These are phyloP conservation scores for Hirschfeldia incana DNA, from an alignment of 345 rosid genomes.

Conservation along the genomic window DNA sequence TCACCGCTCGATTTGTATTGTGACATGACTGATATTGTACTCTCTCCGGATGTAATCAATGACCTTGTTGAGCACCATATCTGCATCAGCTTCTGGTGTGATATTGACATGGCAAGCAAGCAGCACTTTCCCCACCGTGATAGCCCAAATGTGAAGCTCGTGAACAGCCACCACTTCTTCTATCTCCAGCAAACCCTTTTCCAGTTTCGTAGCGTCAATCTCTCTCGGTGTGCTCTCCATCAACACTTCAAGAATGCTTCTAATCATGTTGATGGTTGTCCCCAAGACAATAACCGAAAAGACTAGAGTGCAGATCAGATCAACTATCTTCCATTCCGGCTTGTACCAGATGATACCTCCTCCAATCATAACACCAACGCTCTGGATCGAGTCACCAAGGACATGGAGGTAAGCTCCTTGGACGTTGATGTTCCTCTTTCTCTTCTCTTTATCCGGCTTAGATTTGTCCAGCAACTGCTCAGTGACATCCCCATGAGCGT, in stretches of 20 bases:
- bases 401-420: slow-evolving; percentile 87
- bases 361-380: slow-evolving; percentile 82
- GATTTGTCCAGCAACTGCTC: slow-evolving; percentile 48
- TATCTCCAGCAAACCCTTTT: slow-evolving; percentile 61
- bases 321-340: slow-evolving; percentile 67
- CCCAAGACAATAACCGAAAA: slow-evolving; percentile 75
- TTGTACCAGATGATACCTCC: slow-evolving; percentile 77
- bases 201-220: slow-evolving; percentile 71
- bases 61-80: slow-evolving; percentile 68
- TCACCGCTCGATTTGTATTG: slow-evolving; percentile 72
- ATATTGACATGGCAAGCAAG: slow-evolving; percentile 83
- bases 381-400: slow-evolving; percentile 78
- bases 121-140: slow-evolving; percentile 74
- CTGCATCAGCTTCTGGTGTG: slow-evolving; percentile 72
- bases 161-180: slow-evolving; percentile 80
- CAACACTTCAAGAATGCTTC: slow-evolving; percentile 70
- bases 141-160: slow-evolving; percentile 84
- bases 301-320: slow-evolving; percentile 68
- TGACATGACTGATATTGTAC: slow-evolving; percentile 74
- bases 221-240: slow-evolving; percentile 91
- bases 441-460: slow-evolving; percentile 21
- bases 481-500: slow-evolving; percentile 34
- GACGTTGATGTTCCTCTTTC: slow-evolving; percentile 57
- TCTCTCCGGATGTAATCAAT: slow-evolving; percentile 65
- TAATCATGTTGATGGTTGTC: slow-evolving; percentile 71